Conservation (phyloP, 352 stramenopile genomes). For the Thalassiosira delicatula region DNA sequence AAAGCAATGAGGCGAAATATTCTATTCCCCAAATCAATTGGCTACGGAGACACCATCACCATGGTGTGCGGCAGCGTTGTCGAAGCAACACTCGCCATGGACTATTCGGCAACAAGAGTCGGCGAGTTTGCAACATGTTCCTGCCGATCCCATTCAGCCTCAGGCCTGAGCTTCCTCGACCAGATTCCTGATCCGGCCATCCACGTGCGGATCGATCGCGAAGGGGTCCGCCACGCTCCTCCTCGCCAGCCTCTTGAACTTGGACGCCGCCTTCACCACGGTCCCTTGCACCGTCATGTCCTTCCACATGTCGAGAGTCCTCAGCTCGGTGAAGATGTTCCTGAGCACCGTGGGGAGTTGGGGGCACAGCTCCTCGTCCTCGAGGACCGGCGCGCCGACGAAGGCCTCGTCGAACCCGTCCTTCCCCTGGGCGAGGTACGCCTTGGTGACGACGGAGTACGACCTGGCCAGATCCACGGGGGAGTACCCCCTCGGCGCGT, state of each 20-base stretch:
- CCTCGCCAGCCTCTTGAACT: constrained; percentile 35
- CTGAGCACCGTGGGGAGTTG: constrained; percentile 64
- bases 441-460: constrained; percentile 64
- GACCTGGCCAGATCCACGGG: constrained; percentile 36
- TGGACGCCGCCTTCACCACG: constrained; percentile 30
- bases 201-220: constrained; percentile 38
- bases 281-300: constrained; percentile 18
- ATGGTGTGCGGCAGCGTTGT: too few relatives aligned
- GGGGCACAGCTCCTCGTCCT: constrained; percentile 63
- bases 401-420: constrained; percentile 74
- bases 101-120: too few relatives aligned
- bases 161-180: constrained; percentile 2
- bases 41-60: too few relatives aligned
- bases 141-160: too few relatives aligned
- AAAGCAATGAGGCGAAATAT: too few relatives aligned
- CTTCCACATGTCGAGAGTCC: constrained; percentile 33
- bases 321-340: constrained; percentile 61
- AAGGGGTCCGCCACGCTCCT: constrained; percentile 32
- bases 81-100: too few relatives aligned
- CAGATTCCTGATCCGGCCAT: constrained; percentile 47
- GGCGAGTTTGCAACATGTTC: too few relatives aligned
- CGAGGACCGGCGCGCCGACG: constrained; percentile 44
- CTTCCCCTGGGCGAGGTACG: constrained; percentile 71
- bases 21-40: too few relatives aligned
- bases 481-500: constrained; percentile 2